Conservation (phyloP, 306 rosid species). For the Gleditsia sinensis region DNA sequence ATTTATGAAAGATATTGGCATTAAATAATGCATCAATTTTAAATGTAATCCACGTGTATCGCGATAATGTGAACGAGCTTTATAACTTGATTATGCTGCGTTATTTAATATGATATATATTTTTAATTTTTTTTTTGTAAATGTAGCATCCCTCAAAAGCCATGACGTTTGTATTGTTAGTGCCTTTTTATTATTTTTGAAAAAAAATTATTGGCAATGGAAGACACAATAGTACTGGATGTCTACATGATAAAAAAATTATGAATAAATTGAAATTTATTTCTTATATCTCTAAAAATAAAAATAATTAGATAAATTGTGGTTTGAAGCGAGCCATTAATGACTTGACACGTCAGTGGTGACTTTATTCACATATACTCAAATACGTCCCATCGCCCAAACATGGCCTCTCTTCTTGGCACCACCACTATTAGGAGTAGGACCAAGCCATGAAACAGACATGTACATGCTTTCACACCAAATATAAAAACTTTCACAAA, state of each 20-base stretch:
- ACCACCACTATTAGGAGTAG: slow-evolving; percentile 39
- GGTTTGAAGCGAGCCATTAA: slow-evolving; percentile 10
- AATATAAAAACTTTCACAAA: no score
- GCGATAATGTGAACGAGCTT: no score
- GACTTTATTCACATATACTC: slow-evolving; percentile 2
- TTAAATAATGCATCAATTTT: background rate
- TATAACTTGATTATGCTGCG: background rate
- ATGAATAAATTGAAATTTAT: no score
- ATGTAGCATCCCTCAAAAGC: background rate
- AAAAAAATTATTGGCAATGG: no score
- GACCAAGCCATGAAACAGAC: background rate
- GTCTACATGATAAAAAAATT: no score
- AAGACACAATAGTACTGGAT: no score
- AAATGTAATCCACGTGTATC: background rate
- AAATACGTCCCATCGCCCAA: slow-evolving; percentile 1
- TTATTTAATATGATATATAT: background rate
- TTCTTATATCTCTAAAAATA: no score
- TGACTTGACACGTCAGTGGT: background rate
- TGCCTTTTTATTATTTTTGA: background rate
- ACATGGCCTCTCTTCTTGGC: slow-evolving; percentile 23
- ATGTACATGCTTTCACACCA: background rate
- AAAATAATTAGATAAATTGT: no score
- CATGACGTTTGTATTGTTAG: background rate
- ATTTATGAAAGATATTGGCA: no score
- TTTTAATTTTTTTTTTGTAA: no score